Evolutionary conservation across 257 asterid species (phyloP).

Genomic region (Rubia yunnanensis): DNA sequence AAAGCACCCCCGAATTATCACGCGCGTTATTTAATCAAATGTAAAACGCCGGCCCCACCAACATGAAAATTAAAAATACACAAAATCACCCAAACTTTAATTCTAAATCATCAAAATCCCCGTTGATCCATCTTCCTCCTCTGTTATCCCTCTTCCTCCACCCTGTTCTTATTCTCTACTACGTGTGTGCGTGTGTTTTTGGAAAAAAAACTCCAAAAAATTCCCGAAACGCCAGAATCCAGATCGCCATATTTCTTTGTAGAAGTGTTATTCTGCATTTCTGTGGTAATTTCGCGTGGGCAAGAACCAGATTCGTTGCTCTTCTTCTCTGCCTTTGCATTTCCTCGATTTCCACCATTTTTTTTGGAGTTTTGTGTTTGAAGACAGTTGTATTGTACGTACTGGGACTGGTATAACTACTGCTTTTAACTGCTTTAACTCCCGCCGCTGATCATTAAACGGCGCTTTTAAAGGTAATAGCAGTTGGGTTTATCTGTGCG

Average conservation of each 20-base stretch:
- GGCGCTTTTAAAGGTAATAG: slow-evolving; percentile 10
- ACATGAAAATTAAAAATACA: not conserved
- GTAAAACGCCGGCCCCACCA: not conserved
- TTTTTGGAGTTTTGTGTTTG: not conserved
- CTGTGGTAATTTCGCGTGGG: not conserved
- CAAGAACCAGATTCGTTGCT: slow-evolving; percentile 22
- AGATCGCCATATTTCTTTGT: not conserved
- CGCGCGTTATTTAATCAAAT: slow-evolving; percentile 8
- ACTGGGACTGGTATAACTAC: not conserved
- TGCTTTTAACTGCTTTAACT: slow-evolving; percentile 19
- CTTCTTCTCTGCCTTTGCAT: slow-evolving; percentile 1
- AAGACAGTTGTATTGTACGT: not conserved
- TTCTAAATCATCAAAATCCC: not conserved
- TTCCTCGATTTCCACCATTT: not conserved
- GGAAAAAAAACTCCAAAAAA: not conserved
- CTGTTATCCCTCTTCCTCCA: not conserved
- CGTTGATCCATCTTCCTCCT: not conserved
- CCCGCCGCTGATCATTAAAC: slow-evolving; percentile 8
- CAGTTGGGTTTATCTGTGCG: slow-evolving; percentile 4
- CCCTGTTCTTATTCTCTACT: not conserved
- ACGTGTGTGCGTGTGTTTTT: slow-evolving; percentile 3
- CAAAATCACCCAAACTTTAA: not conserved
- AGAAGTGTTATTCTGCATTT: not conserved
- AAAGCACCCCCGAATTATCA: not conserved
- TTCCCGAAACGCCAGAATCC: not conserved